Base-by-base conservation (phyloP, 1,284 basidiomycete species). In the Schizophyllum amplum region DNA sequence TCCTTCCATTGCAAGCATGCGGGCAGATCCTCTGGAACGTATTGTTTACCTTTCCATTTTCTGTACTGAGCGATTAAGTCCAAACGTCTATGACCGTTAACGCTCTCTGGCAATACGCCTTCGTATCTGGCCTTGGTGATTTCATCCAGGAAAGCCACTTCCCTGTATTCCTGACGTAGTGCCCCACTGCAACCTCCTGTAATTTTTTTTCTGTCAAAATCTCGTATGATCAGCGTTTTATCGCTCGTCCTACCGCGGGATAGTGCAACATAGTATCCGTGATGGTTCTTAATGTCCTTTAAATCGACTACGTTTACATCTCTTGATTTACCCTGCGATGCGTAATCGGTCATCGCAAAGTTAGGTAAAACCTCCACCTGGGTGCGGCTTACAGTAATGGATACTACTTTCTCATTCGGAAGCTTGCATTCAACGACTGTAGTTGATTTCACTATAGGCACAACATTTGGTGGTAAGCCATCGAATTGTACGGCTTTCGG, bases 341-440 rank as follows among this genome's bases (percentile, higher is more conserved):
- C 60, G 65, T 69, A 75, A 56, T 75, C 73, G 17, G 74, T 75
- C 69, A 75, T 76, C 2, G 70, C 66, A 69, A 76, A 76, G 56
- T 75, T 74, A 0, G 68, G 68, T 0, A 75, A 27, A 0, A 75
- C 60, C 9, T 66, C 57, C 0, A 76, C 69, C 59, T 77, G 75
- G 2, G 61, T 55, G 13, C 71, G 52, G 0, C 48, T 53, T 11
- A n/a, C n/a, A n/a, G n/a, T n/a, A n/a, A 76, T 62, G 5, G 24
- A 25, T 2, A 71, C 33, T 1, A 13, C 47, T n/a, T 42, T 55
- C 51, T 68, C 71, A 66, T 69, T 63, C 17, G 66, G 66, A 1
- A 74, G 23, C 5, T 51, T 47, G 22, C 65, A 66, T 46, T 57
- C 61, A 4, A 62, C 62, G 5, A 60, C 61, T 1, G 52, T 64